phyloP scores from a whole-genome alignment of 257 asterid genomes.

The Verbena officinalis region DNA sequence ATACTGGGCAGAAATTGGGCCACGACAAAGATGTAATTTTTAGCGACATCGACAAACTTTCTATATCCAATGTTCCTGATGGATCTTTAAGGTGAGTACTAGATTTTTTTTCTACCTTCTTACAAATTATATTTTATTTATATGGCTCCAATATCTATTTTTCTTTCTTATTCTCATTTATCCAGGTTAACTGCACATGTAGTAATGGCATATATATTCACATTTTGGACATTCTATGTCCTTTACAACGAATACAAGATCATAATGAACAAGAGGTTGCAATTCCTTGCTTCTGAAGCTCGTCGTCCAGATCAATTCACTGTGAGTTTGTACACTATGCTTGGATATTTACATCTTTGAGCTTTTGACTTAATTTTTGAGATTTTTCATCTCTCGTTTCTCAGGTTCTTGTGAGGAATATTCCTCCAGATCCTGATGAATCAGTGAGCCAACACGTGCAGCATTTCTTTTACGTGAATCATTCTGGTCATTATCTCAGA shows the following conservation, averaged over 20 bases:
- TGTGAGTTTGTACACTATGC: constrained; percentile 48
- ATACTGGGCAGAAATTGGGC: constrained; percentile 66
- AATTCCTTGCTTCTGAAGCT: constrained; percentile 78
- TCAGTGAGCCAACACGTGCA: constrained; percentile 91
- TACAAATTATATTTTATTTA: constrained; percentile 5
- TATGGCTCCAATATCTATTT: not conserved
- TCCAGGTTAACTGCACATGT: constrained; percentile 88
- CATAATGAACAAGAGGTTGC: constrained; percentile 70
- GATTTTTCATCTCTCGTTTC: constrained; percentile 20
- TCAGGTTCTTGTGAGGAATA: constrained; percentile 95
- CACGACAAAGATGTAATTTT: constrained; percentile 59
- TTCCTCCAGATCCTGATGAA: constrained; percentile 93
- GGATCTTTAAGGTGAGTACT: constrained; percentile 73
- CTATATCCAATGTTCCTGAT: constrained; percentile 77
- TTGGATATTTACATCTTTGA: not conserved
- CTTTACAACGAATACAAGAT: constrained; percentile 81
- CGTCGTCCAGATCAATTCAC: constrained; percentile 93
- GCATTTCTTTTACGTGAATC: constrained; percentile 94
- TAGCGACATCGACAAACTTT: constrained; percentile 83
- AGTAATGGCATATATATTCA: constrained; percentile 71
- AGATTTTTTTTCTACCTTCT: constrained; percentile 7
- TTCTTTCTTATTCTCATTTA: not conserved
- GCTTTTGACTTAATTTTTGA: constrained; percentile 12
- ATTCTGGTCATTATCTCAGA: constrained; percentile 75
- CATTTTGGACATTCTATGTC: constrained; percentile 84